Evolutionary conservation across 331 rosid genomes (phyloP).

Genomic region (Pyrus hybrid): DNA sequence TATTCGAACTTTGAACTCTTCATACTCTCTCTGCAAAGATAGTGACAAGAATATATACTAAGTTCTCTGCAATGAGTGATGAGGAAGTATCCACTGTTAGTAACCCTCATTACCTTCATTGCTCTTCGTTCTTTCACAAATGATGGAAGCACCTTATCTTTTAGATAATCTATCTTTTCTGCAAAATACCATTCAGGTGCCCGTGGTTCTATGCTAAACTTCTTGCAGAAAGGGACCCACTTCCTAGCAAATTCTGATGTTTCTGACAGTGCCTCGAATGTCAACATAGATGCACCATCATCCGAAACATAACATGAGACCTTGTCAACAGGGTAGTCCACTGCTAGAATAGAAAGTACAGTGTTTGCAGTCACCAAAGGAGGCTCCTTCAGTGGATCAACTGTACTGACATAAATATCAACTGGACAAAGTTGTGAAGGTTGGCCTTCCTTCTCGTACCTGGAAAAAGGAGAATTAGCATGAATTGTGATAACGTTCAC

Average conservation of each 20-base stretch:
- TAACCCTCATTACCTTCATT: slow-evolving; percentile 26
- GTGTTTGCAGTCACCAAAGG: slow-evolving; percentile 36
- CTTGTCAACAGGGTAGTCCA: slow-evolving; percentile 34
- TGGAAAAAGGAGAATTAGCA: background rate
- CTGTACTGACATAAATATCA: slow-evolving; percentile 32
- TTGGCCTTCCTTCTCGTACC: slow-evolving; percentile 37
- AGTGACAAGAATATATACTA: background rate
- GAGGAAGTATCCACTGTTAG: background rate
- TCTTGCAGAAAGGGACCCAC: slow-evolving; percentile 37
- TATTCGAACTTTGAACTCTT: slow-evolving; percentile 33
- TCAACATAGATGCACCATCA: slow-evolving; percentile 35
- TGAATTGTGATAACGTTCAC: background rate
- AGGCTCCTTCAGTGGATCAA: slow-evolving; percentile 36
- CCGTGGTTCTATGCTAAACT: slow-evolving; percentile 29
- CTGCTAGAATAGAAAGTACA: slow-evolving; percentile 36
- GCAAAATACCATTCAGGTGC: slow-evolving; percentile 35
- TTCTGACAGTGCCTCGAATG: slow-evolving; percentile 34
- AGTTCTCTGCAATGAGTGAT: background rate
- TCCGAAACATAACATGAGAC: slow-evolving; percentile 36
- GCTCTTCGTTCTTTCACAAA: slow-evolving; percentile 36
- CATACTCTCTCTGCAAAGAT: slow-evolving; percentile 29
- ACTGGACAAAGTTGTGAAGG: slow-evolving; percentile 26
- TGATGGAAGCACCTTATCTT: slow-evolving; percentile 28
- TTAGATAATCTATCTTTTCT: slow-evolving; percentile 26
- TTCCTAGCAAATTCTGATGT: slow-evolving; percentile 34